Percentiles rank a stretch among this genome's conserved stretches.
Evolutionary conservation across 1,284 basidiomycete species (phyloP).

Genomic region (Naganishia liquefaciens): DNA sequence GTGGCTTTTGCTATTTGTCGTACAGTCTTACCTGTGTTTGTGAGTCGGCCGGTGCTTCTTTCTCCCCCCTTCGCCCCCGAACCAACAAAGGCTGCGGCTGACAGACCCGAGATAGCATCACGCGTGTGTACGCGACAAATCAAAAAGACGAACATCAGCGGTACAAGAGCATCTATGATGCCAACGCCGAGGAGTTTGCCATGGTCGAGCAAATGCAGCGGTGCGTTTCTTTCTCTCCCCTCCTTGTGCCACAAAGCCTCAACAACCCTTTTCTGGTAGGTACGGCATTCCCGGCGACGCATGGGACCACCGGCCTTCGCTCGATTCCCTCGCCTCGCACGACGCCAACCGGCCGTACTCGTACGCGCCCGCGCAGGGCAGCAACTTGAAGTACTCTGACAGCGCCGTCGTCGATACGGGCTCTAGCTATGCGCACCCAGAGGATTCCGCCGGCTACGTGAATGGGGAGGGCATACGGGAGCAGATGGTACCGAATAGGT

Average conservation of each 20-base stretch:
- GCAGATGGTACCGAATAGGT: background rate
- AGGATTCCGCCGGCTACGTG: conserved; percentile 3
- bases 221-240: conserved; percentile 61
- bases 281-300: conserved; percentile 58
- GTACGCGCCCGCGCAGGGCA: conserved; percentile 20
- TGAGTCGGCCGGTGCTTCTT: conserved; percentile 37
- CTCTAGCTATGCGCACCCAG: conserved; percentile 5
- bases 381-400: background rate
- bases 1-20: conserved; percentile 72
- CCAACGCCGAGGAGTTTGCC: conserved; percentile 60
- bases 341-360: conserved; percentile 29
- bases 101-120: conserved; percentile 58
- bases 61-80: too few relatives aligned
- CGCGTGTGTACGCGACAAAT: conserved; percentile 69
- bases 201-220: conserved; percentile 62
- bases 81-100: background rate
- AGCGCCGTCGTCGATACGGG: conserved; percentile 6
- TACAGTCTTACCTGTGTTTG: conserved; percentile 63
- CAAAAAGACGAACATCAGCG: conserved; percentile 77
- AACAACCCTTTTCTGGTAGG: too few relatives aligned
- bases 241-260: too few relatives aligned
- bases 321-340: conserved; percentile 52
- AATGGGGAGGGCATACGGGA: conserved; percentile 7
- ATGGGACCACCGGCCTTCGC: conserved; percentile 69
- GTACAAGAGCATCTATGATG: conserved; percentile 69